A percentile compares a stretch with the other conserved stretches of the same genome.
Evolutionary conservation across 1,139 yeast species (phyloP).

Genomic region (Arxiozyma telluris): DNA sequence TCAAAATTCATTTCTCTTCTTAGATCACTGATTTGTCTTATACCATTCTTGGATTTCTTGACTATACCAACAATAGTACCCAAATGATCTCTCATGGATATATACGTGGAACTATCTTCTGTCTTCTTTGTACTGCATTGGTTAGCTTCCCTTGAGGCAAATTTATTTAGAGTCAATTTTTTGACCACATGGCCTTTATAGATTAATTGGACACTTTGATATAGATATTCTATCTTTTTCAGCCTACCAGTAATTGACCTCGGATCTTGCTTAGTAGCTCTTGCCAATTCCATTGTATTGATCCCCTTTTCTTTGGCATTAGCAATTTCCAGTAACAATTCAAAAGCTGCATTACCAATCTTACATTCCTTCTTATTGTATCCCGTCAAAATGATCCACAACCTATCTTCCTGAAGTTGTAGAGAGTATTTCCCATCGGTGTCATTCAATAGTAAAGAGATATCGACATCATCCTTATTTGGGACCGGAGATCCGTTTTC

Average conservation of each 20-base stretch:
- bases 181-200: conserved; percentile 43
- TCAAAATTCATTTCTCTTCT: conserved; percentile 53
- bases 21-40: conserved; percentile 59
- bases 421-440: background rate
- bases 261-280: conserved; percentile 58
- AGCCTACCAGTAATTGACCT: conserved; percentile 59
- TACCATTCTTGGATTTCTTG: conserved; percentile 56
- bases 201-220: conserved; percentile 37
- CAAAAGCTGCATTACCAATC: conserved; percentile 37
- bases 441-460: background rate
- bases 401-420: conserved; percentile 29
- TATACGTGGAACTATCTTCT: conserved; percentile 18
- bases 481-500: background rate
- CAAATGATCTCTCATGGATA: conserved; percentile 35
- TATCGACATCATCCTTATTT: background rate
- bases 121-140: background rate
- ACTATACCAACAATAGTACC: conserved; percentile 44
- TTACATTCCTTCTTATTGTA: conserved; percentile 34
- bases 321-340: conserved; percentile 42
- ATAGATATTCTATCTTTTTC: conserved; percentile 42
- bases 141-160: conserved; percentile 21
- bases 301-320: conserved; percentile 48
- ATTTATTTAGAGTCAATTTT: conserved; percentile 40
- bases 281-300: conserved; percentile 47
- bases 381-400: conserved; percentile 38